Evolutionary conservation across 1,284 basidiomycete species (phyloP).

Genomic region (Microbotryum saponariae): DNA sequence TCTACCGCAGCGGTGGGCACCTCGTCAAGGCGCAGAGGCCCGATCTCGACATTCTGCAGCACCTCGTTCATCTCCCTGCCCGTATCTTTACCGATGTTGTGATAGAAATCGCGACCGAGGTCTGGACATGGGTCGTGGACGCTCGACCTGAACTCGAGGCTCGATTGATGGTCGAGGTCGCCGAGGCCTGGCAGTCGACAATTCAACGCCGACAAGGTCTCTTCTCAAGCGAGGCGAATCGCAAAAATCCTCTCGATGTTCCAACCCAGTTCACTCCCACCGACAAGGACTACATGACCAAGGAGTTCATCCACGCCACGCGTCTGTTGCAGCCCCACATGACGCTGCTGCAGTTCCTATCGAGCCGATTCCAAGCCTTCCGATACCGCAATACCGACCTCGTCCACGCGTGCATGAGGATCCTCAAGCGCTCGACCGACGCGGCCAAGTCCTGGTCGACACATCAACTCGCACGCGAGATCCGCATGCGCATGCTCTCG

Average conservation of each 20-base stretch:
- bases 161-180: constrained; percentile 73
- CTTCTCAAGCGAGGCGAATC: constrained; percentile 70
- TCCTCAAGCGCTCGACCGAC: constrained; percentile 68
- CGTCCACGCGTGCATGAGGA: constrained; percentile 73
- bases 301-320: constrained; percentile 60
- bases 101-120: constrained; percentile 78
- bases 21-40: constrained; percentile 59
- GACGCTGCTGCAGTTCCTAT: constrained; percentile 78
- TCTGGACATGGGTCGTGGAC: constrained; percentile 94
- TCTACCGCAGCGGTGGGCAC: constrained; percentile 74
- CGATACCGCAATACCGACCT: constrained; percentile 77
- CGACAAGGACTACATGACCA: constrained; percentile 74
- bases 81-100: constrained; percentile 80
- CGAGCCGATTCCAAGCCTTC: constrained; percentile 87
- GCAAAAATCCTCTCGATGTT: constrained; percentile 76
- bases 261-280: constrained; percentile 86
- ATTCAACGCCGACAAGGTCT: constrained; percentile 70
- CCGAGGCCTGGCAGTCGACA: constrained; percentile 77
- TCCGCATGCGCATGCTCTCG: constrained; percentile 76
- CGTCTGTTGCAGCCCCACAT: constrained; percentile 74
- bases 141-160: constrained; percentile 70
- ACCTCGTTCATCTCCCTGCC: constrained; percentile 81
- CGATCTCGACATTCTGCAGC: constrained; percentile 78
- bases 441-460: constrained; percentile 73
- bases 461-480: constrained; percentile 82